These are phyloP conservation scores for Daedaleopsis sinensis DNA, from an alignment of 768 basidiomycete genomes.

Conservation along the genomic window DNA sequence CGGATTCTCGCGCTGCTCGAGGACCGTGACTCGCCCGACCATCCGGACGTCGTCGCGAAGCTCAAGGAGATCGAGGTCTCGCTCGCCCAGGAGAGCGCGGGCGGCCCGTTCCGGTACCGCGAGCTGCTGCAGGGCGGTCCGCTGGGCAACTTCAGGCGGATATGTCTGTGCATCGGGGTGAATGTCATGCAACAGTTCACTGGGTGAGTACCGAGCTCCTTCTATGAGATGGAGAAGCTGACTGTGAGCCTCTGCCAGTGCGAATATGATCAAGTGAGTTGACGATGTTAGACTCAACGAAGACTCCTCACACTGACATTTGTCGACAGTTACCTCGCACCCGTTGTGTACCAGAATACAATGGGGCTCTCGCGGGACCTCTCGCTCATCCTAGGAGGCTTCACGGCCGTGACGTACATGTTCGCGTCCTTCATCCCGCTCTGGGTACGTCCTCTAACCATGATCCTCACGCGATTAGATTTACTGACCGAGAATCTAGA, in stretches of 20 bases:
- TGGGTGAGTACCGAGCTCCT: slow-evolving; percentile 30
- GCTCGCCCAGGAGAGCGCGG: slow-evolving; percentile 40
- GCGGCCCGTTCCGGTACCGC: slow-evolving; percentile 37
- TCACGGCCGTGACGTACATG: slow-evolving; percentile 43
- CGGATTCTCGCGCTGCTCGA: slow-evolving; percentile 40
- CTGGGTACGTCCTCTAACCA: slow-evolving; percentile 29
- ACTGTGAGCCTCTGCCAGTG: slow-evolving; percentile 19
- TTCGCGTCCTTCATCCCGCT: slow-evolving; percentile 44
- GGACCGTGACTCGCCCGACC: slow-evolving; percentile 32
- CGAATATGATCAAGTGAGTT: slow-evolving; percentile 44
- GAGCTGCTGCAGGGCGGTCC: slow-evolving; percentile 41
- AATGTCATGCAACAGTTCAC: slow-evolving; percentile 48
- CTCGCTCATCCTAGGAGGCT: slow-evolving; percentile 43
- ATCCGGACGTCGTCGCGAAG: slow-evolving; percentile 38
- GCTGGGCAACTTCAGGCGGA: slow-evolving; percentile 41
- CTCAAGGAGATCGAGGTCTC: slow-evolving; percentile 41
- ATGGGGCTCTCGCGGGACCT: slow-evolving; percentile 44
- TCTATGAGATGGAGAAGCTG: background rate
- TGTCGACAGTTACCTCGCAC: slow-evolving; percentile 38
- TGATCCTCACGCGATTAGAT: background rate
- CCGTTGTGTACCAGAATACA: slow-evolving; percentile 45
- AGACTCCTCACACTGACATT: background rate
- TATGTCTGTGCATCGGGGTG: slow-evolving; percentile 41
- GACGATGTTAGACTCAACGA: too few species aligned
- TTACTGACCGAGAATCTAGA: slow-evolving; percentile 25